Percentiles rank a stretch among this genome's conserved stretches.
Conservation (phyloP, 192 early-diverging fungal genomes). For the Helicostylum pulchrum region DNA sequence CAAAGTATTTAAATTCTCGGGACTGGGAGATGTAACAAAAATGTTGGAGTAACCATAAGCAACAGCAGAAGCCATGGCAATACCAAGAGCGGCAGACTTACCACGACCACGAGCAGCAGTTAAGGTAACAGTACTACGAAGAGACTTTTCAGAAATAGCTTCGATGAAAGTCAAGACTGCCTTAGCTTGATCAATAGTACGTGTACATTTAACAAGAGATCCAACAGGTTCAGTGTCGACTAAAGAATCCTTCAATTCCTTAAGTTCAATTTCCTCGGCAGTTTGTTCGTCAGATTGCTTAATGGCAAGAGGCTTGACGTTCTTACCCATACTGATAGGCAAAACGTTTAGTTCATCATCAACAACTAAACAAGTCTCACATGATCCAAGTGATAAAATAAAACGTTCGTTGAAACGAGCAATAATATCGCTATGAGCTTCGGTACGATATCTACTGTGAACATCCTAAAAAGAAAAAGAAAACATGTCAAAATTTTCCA, state of each 20-base stretch:
- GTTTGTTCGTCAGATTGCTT: slow-evolving; percentile 49
- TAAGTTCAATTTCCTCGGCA: slow-evolving; percentile 62
- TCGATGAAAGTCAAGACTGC: slow-evolving; percentile 97
- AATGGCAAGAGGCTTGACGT: slow-evolving; percentile 82
- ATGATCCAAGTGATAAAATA: slow-evolving; percentile 87
- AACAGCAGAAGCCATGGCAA: slow-evolving; percentile 93
- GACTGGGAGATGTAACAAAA: slow-evolving; percentile 95
- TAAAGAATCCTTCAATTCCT: slow-evolving; percentile 80
- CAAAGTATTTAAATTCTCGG: slow-evolving; percentile 97
- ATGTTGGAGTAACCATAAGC: slow-evolving; percentile 99
- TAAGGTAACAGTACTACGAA: slow-evolving; percentile 87
- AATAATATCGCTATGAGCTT: slow-evolving; percentile 88
- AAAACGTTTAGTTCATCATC: slow-evolving; percentile 99
- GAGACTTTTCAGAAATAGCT: slow-evolving; percentile 89
- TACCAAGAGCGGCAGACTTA: slow-evolving; percentile 94
- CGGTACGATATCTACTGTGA: slow-evolving; percentile 92
- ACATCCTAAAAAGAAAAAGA: slow-evolving; percentile 65
- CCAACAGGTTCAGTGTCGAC: slow-evolving; percentile 91
- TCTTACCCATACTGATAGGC: slow-evolving; percentile 89
- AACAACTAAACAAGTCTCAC: slow-evolving; percentile 86
- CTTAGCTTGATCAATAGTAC: slow-evolving; percentile 94
- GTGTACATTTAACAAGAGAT: slow-evolving; percentile 71
- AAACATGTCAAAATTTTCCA: neutral
- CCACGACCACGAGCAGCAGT: slow-evolving; percentile 96
- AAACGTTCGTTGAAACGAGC: slow-evolving; percentile 98